Percentiles rank a stretch among this genome's conserved stretches.
phyloP scores from a whole-genome alignment of 305 asterid species.

The Fraxinus baroniana region DNA sequence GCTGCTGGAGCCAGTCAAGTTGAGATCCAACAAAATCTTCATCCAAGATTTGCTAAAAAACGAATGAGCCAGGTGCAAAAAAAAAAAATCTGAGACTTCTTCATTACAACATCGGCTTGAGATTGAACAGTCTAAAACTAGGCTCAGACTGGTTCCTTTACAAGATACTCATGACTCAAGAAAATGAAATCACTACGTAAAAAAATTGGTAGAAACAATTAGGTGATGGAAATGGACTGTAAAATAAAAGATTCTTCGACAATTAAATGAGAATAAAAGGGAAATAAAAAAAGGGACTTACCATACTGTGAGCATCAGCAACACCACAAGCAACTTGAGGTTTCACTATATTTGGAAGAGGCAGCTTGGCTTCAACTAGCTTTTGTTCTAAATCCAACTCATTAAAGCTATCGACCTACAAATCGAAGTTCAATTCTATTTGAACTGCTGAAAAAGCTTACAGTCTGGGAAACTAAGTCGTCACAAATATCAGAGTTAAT shows the following conservation, averaged over 20 bases:
- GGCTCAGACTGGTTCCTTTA: background rate
- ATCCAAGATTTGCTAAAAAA: background rate
- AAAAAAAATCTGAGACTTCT: background rate
- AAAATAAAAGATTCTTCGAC: slow-evolving; percentile 9
- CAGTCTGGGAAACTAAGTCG: background rate
- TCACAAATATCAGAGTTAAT: background rate
- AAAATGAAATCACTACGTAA: background rate
- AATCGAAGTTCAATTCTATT: slow-evolving; percentile 30
- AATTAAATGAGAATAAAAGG: background rate
- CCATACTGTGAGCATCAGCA: slow-evolving; percentile 96
- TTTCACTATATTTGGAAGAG: slow-evolving; percentile 82
- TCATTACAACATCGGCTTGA: background rate
- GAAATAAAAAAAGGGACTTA: slow-evolving; percentile 22
- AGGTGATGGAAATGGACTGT: background rate
- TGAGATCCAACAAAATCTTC: background rate
- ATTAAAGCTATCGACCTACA: slow-evolving; percentile 79
- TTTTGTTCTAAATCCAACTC: slow-evolving; percentile 59
- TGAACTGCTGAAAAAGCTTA: slow-evolving; percentile 27
- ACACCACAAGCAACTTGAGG: slow-evolving; percentile 98
- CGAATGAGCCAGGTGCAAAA: background rate
- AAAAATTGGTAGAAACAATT: background rate
- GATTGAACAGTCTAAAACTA: background rate
- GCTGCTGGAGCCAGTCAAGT: background rate
- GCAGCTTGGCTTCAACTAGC: slow-evolving; percentile 64
- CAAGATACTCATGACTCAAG: background rate